Evolutionary conservation across 2,329 filamentous ascomycete species (phyloP), one percentile per base, ranked within the genome.

Genomic region (Colletotrichum sp.): DNA sequence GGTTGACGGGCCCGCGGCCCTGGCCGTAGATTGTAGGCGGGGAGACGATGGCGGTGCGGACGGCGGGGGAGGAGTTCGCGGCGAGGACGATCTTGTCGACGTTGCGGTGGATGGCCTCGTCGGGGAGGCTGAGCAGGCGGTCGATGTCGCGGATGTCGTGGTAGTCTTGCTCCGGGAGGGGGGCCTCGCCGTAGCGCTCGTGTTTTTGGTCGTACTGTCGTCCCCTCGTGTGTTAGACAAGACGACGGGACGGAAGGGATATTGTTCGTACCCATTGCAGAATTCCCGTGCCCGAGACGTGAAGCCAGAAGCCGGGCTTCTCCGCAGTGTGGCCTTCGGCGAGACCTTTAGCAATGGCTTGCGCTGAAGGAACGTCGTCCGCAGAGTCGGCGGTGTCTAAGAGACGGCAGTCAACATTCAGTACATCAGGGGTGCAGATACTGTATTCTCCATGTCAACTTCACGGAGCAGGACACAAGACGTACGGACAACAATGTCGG

Each of bases 81-180:
- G 78, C 84, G 32, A 88, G 84, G n/a, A 95, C 89, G 28, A 94
- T 87, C 81, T 92, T 90, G 82, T 96, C 94, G 5, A 95, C 90
- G 79, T 92, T 86, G 16, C 93, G 90, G 83, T 96, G 94, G 28
- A 87, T 80, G 12, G 89, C 92, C 1, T 83, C 79, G 79, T 92
- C 89, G 0, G 92, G 92, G 1, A 94, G 79, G 13, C 80, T 86
- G 2, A 90, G 85, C 43, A 94, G 85, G 59, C 89, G 88, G 14
- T 86, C 83, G 48, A 94, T 87, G 66, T 89, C 89, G 12, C 89
- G 85, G 78, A 91, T 86, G 78, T 94, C 93, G 79, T 92, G 84
- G 82, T 92, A 94, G 67, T 77, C 83, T 78, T 89, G 82, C 64
- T 86, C 86, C 5, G 85, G 82, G 32, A 85, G 71, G 1, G 87